Percentiles rank a stretch among this genome's conserved stretches.
Evolutionary conservation across 1,284 basidiomycete genomes (phyloP).

Genomic region (Cryptococcus depauperatus): DNA sequence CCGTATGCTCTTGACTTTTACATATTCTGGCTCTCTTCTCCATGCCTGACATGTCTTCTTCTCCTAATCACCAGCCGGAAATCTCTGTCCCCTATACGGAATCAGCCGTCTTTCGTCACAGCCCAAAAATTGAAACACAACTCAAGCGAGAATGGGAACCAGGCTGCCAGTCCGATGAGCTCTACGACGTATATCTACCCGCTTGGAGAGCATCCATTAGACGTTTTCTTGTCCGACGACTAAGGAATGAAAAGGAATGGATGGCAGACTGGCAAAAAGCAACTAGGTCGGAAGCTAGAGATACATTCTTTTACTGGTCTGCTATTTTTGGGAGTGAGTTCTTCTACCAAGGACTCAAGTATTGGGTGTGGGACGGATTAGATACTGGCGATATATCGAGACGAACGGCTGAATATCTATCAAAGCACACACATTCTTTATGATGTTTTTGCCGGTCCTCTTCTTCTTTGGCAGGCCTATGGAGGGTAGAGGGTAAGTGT

Average conservation of each 20-base stretch:
- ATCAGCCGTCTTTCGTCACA: slow-evolving; percentile 21
- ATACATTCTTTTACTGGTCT: slow-evolving; percentile 83
- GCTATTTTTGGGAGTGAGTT: slow-evolving; percentile 64
- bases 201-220: slow-evolving; percentile 63
- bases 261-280: slow-evolving; percentile 66
- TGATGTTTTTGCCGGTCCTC: slow-evolving; percentile 73
- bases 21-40: no score
- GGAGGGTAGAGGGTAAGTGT: slow-evolving; percentile 59
- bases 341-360: no score
- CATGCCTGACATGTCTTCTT: no score
- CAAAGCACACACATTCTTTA: slow-evolving; percentile 81
- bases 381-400: no score
- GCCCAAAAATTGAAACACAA: slow-evolving; percentile 11
- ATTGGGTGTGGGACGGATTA: no score
- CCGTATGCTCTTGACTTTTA: no score
- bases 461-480: slow-evolving; percentile 67
- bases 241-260: slow-evolving; percentile 58
- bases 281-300: slow-evolving; percentile 59
- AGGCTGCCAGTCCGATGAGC: slow-evolving; percentile 45
- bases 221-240: slow-evolving; percentile 52
- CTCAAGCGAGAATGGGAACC: slow-evolving; percentile 34
- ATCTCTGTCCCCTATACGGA: slow-evolving; percentile 3
- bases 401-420: no score
- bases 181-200: slow-evolving; percentile 59
- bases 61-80: no score